Evolutionary conservation across 202 grass and related monocot species (phyloP), one percentile per base, ranked within the genome.

Genomic region (Zizania palustris): DNA sequence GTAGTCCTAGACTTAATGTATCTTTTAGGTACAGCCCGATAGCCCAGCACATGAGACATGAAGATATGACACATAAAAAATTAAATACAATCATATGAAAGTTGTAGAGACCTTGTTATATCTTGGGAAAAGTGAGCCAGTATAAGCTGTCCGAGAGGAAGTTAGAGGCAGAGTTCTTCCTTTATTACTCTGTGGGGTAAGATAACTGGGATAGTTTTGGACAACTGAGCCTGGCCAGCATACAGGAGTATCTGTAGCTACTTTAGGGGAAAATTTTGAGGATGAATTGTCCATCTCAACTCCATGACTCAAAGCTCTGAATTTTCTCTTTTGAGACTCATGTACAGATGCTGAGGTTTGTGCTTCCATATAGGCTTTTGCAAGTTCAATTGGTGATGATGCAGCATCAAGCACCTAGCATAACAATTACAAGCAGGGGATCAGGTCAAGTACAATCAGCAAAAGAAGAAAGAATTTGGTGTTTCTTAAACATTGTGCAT

Each of bases 381-480:
- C 90, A 85, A 93, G 86, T 85, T 93, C 90, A 69, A 89, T 63
- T 38, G 90, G 90, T 69, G 87, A 93, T 72, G 81, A 81, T 67
- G 62, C 54, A 82, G 39, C 65, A 51, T 80, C 81, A 60, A 76
- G 73, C 61, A 41, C 87, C 90, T 93, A 87, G 5, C 74, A 89
- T 57, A 38, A 9, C 45, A 80, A 71, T 20, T 64, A 84, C 63
- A 76, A 78, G 43, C 48, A 66, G 10, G 40, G 71, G 56, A 79
- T 82, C 11, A 60, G 42, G 70, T 10, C 58, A 58, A 74, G 8
- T 50, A 65, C 9, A 45, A 72, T 35, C 14, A 73, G 59, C 45
- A 66, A 13, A 65, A 11, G 9, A 74, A 7, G 20, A 42, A 58
- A 20, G 46, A 70, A 65, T 37, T 46, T 66, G 50, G 43, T 61